Percentiles rank a stretch among this genome's conserved stretches.
Conservation (phyloP, 140 eudicot genomes). For the Cichorium intybus region DNA sequence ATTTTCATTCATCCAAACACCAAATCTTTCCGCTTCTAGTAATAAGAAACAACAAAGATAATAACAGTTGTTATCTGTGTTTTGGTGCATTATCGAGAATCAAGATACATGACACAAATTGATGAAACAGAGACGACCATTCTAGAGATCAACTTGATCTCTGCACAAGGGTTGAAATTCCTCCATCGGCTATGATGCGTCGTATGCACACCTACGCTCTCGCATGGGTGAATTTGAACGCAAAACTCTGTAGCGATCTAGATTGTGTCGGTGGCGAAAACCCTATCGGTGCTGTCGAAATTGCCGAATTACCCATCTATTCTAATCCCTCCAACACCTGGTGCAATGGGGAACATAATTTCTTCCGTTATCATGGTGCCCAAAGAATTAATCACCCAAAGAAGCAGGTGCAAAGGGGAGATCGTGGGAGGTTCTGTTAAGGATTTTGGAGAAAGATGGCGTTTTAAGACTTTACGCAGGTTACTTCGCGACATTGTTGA, state of each 20-base stretch:
- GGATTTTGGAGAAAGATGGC: constrained; percentile 86
- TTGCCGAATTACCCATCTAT: constrained; percentile 53
- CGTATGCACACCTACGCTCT: constrained; percentile 72
- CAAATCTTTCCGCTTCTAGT: neutral
- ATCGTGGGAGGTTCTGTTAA: constrained; percentile 87
- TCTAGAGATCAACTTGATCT: constrained; percentile 77
- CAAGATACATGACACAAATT: neutral
- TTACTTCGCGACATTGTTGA: constrained; percentile 82
- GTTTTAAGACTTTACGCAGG: constrained; percentile 86
- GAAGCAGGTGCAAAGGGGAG: constrained; percentile 92
- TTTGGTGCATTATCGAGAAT: neutral
- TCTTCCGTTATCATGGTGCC: constrained; percentile 98
- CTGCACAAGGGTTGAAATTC: constrained; percentile 65
- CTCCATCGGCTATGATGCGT: constrained; percentile 51
- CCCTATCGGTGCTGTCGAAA: constrained; percentile 57
- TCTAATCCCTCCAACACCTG: constrained; percentile 89
- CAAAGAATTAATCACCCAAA: constrained; percentile 78
- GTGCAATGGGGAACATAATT: constrained; percentile 89
- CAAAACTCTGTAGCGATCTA: constrained; percentile 47
- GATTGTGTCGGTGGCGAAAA: constrained; percentile 35
- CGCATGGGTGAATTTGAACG: constrained; percentile 42
- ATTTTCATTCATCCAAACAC: neutral
- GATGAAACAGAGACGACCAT: constrained; percentile 28
- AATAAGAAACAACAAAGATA: neutral
- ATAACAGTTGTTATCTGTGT: neutral